phyloP scores from a whole-genome alignment of 2,329 filamentous ascomycete genomes.

The Fusarium sp. region DNA sequence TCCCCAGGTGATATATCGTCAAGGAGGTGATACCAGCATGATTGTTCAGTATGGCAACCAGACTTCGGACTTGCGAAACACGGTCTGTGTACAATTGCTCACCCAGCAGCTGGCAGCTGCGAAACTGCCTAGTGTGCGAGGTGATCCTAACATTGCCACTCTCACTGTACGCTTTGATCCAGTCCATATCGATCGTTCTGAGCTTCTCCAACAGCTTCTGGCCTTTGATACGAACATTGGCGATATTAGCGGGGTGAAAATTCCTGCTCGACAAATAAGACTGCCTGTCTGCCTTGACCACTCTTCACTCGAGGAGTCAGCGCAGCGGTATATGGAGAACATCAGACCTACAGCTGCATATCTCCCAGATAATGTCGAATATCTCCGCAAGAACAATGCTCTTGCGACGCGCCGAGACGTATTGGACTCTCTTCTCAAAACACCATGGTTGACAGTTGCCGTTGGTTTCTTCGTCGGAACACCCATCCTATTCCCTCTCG shows the following conservation, averaged over 20 bases:
- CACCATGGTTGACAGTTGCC: constrained; percentile 45
- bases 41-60: neutral
- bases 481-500: constrained; percentile 47
- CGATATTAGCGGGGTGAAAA: neutral
- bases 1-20: neutral
- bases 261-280: neutral
- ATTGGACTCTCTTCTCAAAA: constrained; percentile 47
- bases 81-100: neutral
- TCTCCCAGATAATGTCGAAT: neutral
- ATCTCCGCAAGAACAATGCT: neutral
- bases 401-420: constrained; percentile 43
- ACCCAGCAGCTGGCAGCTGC: neutral
- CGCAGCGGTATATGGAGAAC: neutral
- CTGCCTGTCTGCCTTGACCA: neutral
- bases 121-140: neutral
- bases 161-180: neutral
- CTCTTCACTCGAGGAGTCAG: neutral
- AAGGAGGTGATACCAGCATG: neutral
- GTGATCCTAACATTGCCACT: neutral
- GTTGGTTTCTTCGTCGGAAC: constrained; percentile 52
- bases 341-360: neutral
- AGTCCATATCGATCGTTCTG: neutral
- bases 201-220: neutral
- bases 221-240: neutral
- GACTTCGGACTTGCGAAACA: neutral